A percentile compares a stretch with the other conserved stretches of the same genome.
These are phyloP conservation scores for Cyberlindnera xishuangbannaensis DNA, from an alignment of 805 yeast genomes.

Conservation along the genomic window DNA sequence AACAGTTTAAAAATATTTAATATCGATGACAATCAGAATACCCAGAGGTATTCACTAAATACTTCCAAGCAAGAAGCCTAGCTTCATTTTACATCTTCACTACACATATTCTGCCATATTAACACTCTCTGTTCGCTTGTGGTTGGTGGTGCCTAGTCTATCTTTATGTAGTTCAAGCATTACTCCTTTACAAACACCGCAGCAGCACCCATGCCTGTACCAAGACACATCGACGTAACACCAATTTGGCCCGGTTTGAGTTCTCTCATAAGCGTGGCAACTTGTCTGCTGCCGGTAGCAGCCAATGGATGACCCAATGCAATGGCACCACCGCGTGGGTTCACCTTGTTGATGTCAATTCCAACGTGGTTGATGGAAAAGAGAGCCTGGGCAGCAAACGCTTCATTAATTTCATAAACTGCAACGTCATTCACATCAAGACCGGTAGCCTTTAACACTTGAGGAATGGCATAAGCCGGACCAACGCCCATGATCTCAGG, in stretches of 20 bases:
- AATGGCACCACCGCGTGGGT: slow-evolving; percentile 95
- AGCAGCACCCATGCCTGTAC: slow-evolving; percentile 99
- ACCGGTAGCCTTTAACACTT: slow-evolving; percentile 57
- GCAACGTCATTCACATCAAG: slow-evolving; percentile 60
- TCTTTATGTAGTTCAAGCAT: too few species aligned
- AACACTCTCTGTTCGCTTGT: too few species aligned
- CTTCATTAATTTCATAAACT: slow-evolving; percentile 89
- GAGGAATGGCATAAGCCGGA: slow-evolving; percentile 94
- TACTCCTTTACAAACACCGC: slow-evolving; percentile 77
- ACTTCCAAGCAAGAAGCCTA: too few species aligned
- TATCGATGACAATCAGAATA: too few species aligned
- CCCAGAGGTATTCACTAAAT: too few species aligned
- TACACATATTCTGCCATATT: too few species aligned
- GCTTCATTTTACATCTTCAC: too few species aligned
- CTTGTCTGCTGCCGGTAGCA: slow-evolving; percentile 86
- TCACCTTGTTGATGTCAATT: slow-evolving; percentile 65
- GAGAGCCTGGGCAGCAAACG: slow-evolving; percentile 92
- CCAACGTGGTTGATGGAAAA: slow-evolving; percentile 63
- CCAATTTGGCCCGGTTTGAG: slow-evolving; percentile 78
- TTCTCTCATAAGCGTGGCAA: slow-evolving; percentile 82
- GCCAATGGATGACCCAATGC: slow-evolving; percentile 95
- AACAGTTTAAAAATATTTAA: too few species aligned
- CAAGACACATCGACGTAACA: slow-evolving; percentile 93
- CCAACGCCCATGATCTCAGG: slow-evolving; percentile 98
- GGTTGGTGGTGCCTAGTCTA: too few species aligned